Percentiles rank a stretch among this genome's conserved stretches.
Conservation (phyloP, 2,329 filamentous ascomycete species). For the Colletotrichum lini region DNA sequence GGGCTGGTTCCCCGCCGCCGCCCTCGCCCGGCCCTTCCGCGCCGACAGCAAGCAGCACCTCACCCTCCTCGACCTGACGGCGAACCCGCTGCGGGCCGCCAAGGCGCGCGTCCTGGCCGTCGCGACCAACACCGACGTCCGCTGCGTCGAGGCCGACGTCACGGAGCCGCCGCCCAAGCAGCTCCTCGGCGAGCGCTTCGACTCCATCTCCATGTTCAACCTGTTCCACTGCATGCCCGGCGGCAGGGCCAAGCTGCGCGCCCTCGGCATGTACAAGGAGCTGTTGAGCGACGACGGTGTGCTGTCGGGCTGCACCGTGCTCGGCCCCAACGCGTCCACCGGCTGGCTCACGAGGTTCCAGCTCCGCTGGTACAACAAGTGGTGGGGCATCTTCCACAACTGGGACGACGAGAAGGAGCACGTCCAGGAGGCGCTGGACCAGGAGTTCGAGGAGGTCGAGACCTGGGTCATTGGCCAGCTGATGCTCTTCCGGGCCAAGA, state of each 20-base stretch:
- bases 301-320: constrained; percentile 55
- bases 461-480: constrained; percentile 55
- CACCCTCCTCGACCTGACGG: constrained; percentile 55
- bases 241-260: constrained; percentile 48
- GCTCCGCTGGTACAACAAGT: constrained; percentile 50
- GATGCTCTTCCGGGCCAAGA: constrained; percentile 55
- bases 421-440: constrained; percentile 51
- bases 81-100: constrained; percentile 50
- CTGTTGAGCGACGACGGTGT: constrained; percentile 54
- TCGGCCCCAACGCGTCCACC: constrained; percentile 49
- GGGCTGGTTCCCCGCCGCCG: constrained; percentile 54
- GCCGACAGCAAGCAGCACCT: constrained; percentile 47
- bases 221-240: constrained; percentile 59
- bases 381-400: constrained; percentile 56
- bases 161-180: constrained; percentile 49
- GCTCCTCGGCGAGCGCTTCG: constrained; percentile 50
- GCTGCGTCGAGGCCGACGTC: constrained; percentile 54
- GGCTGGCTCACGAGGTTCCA: constrained; percentile 47
- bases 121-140: constrained; percentile 44
- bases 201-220: constrained; percentile 61
- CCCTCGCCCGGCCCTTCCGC: constrained; percentile 44
- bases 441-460: constrained; percentile 56
- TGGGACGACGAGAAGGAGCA: constrained; percentile 53
- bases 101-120: constrained; percentile 46
- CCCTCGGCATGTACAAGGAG: constrained; percentile 51